These are phyloP conservation scores for Trichoderma sp. DNA, from an alignment of 2,329 filamentous ascomycete genomes.

Conservation along the genomic window DNA sequence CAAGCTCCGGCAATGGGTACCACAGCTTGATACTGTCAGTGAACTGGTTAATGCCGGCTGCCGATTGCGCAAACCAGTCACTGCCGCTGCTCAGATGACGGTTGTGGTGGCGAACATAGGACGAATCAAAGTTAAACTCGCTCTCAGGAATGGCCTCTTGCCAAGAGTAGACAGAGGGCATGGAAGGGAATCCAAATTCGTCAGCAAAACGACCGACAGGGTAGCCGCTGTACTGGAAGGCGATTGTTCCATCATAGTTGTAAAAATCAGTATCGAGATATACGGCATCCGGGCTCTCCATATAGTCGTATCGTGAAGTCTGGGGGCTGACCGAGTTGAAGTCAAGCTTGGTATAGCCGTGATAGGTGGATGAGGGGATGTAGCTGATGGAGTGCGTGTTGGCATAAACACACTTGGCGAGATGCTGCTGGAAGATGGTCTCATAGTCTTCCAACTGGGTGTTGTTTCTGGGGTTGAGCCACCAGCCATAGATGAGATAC, in stretches of 20 bases:
- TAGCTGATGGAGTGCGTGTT: constrained; percentile 61
- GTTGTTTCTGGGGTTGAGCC: constrained; percentile 40
- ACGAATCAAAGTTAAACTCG: constrained; percentile 57
- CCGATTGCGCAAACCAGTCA: background rate
- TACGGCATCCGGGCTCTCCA: constrained; percentile 46
- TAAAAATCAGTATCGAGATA: constrained; percentile 62
- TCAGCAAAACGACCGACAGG: constrained; percentile 60
- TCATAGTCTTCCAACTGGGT: constrained; percentile 48
- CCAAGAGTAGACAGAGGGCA: constrained; percentile 60
- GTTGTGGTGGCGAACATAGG: constrained; percentile 52
- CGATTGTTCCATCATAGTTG: constrained; percentile 51
- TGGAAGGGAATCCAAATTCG: constrained; percentile 62
- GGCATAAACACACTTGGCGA: constrained; percentile 54
- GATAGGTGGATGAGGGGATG: constrained; percentile 58
- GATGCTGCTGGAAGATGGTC: constrained; percentile 52
- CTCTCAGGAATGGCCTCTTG: constrained; percentile 47
- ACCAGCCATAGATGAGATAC: constrained; percentile 45
- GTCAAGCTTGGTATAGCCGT: constrained; percentile 50
- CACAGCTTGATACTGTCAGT: constrained; percentile 52
- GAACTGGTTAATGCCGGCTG: constrained; percentile 53
- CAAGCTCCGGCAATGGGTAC: constrained; percentile 55
- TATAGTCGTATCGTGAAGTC: constrained; percentile 55
- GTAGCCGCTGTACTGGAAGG: constrained; percentile 53
- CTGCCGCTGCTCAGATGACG: constrained; percentile 41
- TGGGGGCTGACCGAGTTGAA: constrained; percentile 55